Base-by-base conservation (phyloP, 2,329 filamentous ascomycete genomes). In the Meredithiella fracta region DNA sequence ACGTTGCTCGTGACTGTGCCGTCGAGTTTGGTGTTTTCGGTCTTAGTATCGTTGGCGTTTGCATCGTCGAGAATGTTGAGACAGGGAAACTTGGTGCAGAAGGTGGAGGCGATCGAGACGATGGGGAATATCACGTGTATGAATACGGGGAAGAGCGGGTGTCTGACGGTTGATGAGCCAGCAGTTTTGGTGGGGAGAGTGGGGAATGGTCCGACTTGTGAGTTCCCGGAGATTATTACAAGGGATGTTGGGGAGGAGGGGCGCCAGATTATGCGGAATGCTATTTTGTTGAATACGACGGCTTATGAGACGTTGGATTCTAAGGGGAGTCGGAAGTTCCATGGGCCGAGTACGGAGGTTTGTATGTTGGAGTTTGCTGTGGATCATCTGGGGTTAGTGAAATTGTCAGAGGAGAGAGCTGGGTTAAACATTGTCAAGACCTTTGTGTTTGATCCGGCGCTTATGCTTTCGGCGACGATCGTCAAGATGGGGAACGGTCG, bases 111-210 rank as follows among this genome's bases (percentile, higher is more conserved):
- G 1, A 79, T 77, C 61, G 78, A 82, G 61, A 79, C 77, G 4
- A 82, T 82, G 78, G 78, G 78, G 6, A 81, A 80, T 61, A 77
- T 77, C 7, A 82, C 78, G 0, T 78, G 74, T 6, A 74, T 83
- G 51, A 82, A 79, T 63, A 82, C 78, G 0, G 80, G 83, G 62
- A 83, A 83, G 64, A 83, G 79, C 0, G 80, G 80, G 3, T 83
- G 80, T 0, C 67, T 83, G 22, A 83, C 79, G 0, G 74, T 80
- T 60, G 81, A 82, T 60, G 76, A 77, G 60, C 82, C 82, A 78
- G 76, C 70, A 2, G 74, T 79, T 2, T 77, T 81, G 15, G 72
- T 73, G 37, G 78, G 78, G 6, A 76, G 75, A 8, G 61, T 80
- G 31, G 77, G 78, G 2, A 58, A 66, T 3, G 64, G 67, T 7